Conservation (phyloP, 2,329 filamentous ascomycete genomes). For the Stemphylium vesicarium region DNA sequence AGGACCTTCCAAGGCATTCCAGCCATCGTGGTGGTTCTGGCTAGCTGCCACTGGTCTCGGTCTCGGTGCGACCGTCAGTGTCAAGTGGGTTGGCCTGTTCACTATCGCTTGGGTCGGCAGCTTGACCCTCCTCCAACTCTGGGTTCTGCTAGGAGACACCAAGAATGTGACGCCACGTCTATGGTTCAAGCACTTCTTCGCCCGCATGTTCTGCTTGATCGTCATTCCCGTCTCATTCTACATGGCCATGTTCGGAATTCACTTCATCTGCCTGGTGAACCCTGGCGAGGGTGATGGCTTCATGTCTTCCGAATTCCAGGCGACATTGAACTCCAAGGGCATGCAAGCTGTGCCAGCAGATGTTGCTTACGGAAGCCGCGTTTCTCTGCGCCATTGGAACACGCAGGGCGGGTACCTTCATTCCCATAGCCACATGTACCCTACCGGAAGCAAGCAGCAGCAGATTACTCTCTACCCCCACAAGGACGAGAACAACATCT, state of each 20-base stretch:
- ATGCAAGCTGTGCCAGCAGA: constrained; percentile 97
- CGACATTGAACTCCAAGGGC: constrained; percentile 92
- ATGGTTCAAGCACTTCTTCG: constrained; percentile 93
- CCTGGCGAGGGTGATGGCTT: constrained; percentile 98
- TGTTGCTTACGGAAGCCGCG: constrained; percentile 84
- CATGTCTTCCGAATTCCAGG: constrained; percentile 99
- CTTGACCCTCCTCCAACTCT: constrained; percentile 89
- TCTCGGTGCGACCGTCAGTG: constrained; percentile 87
- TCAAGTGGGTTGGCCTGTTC: constrained; percentile 99
- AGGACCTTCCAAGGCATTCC: constrained; percentile 86
- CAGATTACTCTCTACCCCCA: constrained; percentile 98
- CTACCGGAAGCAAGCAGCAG: constrained; percentile 95
- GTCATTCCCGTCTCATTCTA: constrained; percentile 90
- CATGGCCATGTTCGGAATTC: constrained; percentile 95
- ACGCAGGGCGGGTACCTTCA: constrained; percentile 98
- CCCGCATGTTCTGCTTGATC: constrained; percentile 88
- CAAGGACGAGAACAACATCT: constrained; percentile 98
- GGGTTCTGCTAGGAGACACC: constrained; percentile 89
- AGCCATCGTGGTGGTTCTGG: constrained; percentile 98
- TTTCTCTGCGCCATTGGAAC: constrained; percentile 90
- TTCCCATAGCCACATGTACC: constrained; percentile 97
- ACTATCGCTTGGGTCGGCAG: constrained; percentile 97
- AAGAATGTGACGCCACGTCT: constrained; percentile 83
- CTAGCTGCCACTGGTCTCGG: constrained; percentile 83
- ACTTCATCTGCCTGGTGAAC: constrained; percentile 91